Percentiles rank a stretch among this genome's conserved stretches.
phyloP scores from a whole-genome alignment of 108 stramenopile species.

The Fistulifera solaris region DNA sequence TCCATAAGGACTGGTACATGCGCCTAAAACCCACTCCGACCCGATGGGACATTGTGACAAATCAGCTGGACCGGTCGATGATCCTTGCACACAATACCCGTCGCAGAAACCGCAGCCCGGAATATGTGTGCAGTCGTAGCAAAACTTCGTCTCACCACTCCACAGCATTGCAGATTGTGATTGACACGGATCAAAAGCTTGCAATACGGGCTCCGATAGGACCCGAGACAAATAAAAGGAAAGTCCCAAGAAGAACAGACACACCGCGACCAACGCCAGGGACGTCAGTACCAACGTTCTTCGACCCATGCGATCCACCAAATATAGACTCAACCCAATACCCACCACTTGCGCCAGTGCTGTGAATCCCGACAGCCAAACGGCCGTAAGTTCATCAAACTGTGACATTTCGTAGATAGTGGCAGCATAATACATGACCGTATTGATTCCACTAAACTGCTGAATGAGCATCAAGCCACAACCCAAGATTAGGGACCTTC shows the following conservation, averaged over 20 bases:
- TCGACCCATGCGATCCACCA: slow-evolving; percentile 69
- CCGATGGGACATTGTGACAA: slow-evolving; percentile 2
- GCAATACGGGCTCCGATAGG: slow-evolving; percentile 14
- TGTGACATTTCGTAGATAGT: slow-evolving; percentile 78
- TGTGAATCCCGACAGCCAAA: slow-evolving; percentile 71
- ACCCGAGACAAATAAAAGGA: slow-evolving; percentile 54
- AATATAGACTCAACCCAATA: slow-evolving; percentile 43
- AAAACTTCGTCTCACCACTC: slow-evolving; percentile 49
- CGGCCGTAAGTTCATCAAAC: slow-evolving; percentile 55
- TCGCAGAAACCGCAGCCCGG: slow-evolving; percentile 52
- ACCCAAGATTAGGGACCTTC: slow-evolving; percentile 62
- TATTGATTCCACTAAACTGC: slow-evolving; percentile 86
- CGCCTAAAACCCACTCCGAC: slow-evolving; percentile 19
- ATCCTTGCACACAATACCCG: slow-evolving; percentile 25
- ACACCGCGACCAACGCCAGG: slow-evolving; percentile 36
- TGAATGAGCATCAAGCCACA: slow-evolving; percentile 82
- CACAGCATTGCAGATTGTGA: slow-evolving; percentile 37
- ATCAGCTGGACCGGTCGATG: slow-evolving; percentile 15
- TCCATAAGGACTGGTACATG: slow-evolving; percentile 45
- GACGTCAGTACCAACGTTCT: slow-evolving; percentile 48
- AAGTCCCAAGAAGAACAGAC: slow-evolving; percentile 46
- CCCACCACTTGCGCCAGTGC: slow-evolving; percentile 75
- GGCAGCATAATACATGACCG: slow-evolving; percentile 88
- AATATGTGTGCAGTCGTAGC: slow-evolving; percentile 62
- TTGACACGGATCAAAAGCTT: slow-evolving; percentile 18